Evolutionary conservation across 2,329 filamentous ascomycete species (phyloP).

Genomic region (Botryotinia calthae): DNA sequence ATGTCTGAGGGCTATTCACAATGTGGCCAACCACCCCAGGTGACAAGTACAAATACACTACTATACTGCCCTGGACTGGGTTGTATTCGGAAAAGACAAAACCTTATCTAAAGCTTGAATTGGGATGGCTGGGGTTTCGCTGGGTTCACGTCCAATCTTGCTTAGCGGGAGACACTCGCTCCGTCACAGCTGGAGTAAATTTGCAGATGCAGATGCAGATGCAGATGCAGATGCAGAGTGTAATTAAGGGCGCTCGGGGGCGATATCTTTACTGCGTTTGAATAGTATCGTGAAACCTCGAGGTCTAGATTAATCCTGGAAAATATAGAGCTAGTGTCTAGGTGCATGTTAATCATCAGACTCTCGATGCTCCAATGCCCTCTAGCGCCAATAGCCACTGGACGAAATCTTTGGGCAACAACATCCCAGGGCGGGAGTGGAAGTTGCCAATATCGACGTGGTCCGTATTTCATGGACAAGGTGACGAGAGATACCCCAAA

Average conservation of each 20-base stretch:
- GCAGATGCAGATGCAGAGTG: not conserved
- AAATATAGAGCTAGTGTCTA: not conserved
- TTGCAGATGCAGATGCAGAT: not conserved
- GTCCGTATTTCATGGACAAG: not conserved
- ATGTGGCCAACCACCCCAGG: not conserved
- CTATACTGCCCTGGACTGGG: not conserved
- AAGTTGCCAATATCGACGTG: not conserved
- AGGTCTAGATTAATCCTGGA: not conserved
- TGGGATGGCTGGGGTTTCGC: not conserved
- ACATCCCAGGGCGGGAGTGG: not conserved
- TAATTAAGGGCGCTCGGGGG: too few species aligned
- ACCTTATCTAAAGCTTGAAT: not conserved
- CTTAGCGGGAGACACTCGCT: not conserved
- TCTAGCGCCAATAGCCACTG: not conserved
- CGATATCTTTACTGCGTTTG: not conserved
- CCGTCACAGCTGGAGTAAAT: not conserved
- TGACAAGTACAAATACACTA: not conserved
- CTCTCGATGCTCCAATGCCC: too few species aligned
- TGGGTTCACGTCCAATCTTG: not conserved
- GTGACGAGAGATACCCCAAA: not conserved
- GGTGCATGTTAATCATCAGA: not conserved
- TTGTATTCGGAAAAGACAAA: not conserved
- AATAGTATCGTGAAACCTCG: not conserved
- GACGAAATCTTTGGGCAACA: not conserved
- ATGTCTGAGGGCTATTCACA: not conserved